Base-by-base conservation (phyloP, 1,284 basidiomycete genomes). In the Polyporus tsugae region DNA sequence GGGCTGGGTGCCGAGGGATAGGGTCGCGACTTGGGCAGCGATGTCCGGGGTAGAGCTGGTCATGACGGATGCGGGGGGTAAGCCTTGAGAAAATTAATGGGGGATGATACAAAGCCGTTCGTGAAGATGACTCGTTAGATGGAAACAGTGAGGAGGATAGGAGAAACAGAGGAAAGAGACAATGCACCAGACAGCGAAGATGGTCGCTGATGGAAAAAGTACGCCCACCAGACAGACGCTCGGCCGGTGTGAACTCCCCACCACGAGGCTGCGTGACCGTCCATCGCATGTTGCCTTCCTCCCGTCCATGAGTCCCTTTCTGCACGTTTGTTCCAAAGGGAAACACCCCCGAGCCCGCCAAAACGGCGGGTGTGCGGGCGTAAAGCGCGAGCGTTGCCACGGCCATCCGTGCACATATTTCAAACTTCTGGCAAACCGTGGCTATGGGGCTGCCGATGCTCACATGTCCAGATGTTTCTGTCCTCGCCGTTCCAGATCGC, bases 11-110 rank as follows among this genome's bases (percentile, higher is more conserved):
- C 86, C 85, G 81, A 94, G 87, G 77, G 91, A 89, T 77, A 94
- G 82, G 67, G 71, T 70, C 46, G 71, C 71, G 71, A 72, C 71
- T 64, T 72, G 71, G 75, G 89, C 83, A 65, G 91, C 89, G 74
- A 94, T 87, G 83, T 94, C 91, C 72, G 92, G 91, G 55, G 86
- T 83, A 55, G 82, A 80, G 74, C 81, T 88, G 76, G 91, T 91
- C 92, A 91, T 95, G 86, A 87, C 87, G 80, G 73, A 67, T 67
- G 61, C 46, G 65, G 58, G 44, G 64, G 72, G 55, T 41, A 52
- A 64, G 69, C 70, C 62, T 64, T 64, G 49, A 66, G 66, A 64
- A 68, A 63, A 68, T 69, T 73, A 73, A 66, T 63, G 63, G 66
- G 57, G 70, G 70, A 65, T 70, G 70, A 69, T 74, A 75, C 72